phyloP scores from a whole-genome alignment of 352 stramenopile genomes.

The Peronospora farinosa region DNA sequence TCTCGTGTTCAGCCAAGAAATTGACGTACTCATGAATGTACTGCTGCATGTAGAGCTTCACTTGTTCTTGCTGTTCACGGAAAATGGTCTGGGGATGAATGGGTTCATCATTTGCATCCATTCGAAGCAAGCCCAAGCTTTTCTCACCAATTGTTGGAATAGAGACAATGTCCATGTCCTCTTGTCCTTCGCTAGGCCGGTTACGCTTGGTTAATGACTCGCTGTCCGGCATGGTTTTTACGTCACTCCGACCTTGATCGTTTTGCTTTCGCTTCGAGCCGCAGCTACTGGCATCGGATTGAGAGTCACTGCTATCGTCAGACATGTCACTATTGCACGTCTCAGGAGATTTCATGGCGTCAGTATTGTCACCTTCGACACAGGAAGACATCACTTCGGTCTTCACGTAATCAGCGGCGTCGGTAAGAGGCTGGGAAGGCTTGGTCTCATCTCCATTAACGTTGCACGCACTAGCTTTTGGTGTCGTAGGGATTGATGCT shows the following conservation, averaged over 20 bases:
- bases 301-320: slow-evolving; percentile 51
- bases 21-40: slow-evolving; percentile 59
- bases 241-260: slow-evolving; percentile 24
- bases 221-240: slow-evolving; percentile 28
- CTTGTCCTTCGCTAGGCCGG: background rate
- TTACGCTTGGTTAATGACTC: slow-evolving; percentile 29
- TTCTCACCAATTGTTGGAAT: slow-evolving; percentile 2
- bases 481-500: background rate
- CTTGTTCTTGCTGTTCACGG: slow-evolving; percentile 39
- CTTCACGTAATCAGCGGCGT: slow-evolving; percentile 1
- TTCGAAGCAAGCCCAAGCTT: slow-evolving; percentile 30
- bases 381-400: slow-evolving; percentile 9
- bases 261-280: slow-evolving; percentile 42
- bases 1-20: slow-evolving; percentile 34
- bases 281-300: slow-evolving; percentile 38
- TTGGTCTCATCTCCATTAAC: slow-evolving; percentile 5
- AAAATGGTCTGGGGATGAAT: slow-evolving; percentile 49
- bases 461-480: background rate
- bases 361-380: slow-evolving; percentile 17
- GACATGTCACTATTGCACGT: slow-evolving; percentile 60
- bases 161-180: slow-evolving; percentile 2
- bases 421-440: background rate
- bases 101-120: slow-evolving; percentile 35
- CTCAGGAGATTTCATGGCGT: slow-evolving; percentile 45
- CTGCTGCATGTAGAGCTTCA: slow-evolving; percentile 52